These are phyloP conservation scores for Drechslera avenae DNA, from an alignment of 2,329 filamentous ascomycete genomes.

Conservation along the genomic window DNA sequence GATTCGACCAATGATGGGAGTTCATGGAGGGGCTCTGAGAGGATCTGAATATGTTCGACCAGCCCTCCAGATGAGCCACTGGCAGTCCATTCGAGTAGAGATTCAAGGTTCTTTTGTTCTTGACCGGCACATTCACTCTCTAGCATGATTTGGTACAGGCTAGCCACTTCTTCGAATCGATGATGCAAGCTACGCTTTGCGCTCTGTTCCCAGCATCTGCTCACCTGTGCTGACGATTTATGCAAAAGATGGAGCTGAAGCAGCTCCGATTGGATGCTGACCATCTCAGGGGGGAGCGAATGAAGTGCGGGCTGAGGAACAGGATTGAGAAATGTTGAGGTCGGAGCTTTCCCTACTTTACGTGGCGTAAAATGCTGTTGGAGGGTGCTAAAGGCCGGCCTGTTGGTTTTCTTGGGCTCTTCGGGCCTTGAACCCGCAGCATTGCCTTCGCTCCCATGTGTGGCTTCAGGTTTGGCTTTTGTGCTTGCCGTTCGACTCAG, in stretches of 20 bases:
- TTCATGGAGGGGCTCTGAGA: slow-evolving; percentile 46
- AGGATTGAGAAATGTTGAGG: slow-evolving; percentile 44
- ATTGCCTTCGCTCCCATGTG: slow-evolving; percentile 13
- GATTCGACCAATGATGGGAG: slow-evolving; percentile 40
- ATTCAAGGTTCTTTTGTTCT: slow-evolving; percentile 45
- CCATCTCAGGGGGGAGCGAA: slow-evolving; percentile 36
- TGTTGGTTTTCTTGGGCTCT: slow-evolving; percentile 26
- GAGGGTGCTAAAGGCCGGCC: slow-evolving; percentile 46
- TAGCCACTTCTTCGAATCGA: slow-evolving; percentile 48
- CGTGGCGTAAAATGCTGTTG: slow-evolving; percentile 50
- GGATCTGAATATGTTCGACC: slow-evolving; percentile 42
- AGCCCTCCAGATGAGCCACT: slow-evolving; percentile 34
- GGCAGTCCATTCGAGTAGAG: slow-evolving; percentile 44
- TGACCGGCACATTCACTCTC: slow-evolving; percentile 44
- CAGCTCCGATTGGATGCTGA: slow-evolving; percentile 45
- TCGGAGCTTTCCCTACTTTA: slow-evolving; percentile 44
- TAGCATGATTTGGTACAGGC: slow-evolving; percentile 41
- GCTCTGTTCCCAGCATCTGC: slow-evolving; percentile 40
- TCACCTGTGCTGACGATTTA: slow-evolving; percentile 26
- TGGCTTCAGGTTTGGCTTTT: slow-evolving; percentile 22
- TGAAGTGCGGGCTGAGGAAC: slow-evolving; percentile 24
- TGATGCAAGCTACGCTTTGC: slow-evolving; percentile 36
- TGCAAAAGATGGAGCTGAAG: slow-evolving; percentile 48
- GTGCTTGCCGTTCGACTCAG: slow-evolving; percentile 35
- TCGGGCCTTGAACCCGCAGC: slow-evolving; percentile 16